Base-by-base conservation (phyloP, 306 rosid genomes). In the Castanea sativa region DNA sequence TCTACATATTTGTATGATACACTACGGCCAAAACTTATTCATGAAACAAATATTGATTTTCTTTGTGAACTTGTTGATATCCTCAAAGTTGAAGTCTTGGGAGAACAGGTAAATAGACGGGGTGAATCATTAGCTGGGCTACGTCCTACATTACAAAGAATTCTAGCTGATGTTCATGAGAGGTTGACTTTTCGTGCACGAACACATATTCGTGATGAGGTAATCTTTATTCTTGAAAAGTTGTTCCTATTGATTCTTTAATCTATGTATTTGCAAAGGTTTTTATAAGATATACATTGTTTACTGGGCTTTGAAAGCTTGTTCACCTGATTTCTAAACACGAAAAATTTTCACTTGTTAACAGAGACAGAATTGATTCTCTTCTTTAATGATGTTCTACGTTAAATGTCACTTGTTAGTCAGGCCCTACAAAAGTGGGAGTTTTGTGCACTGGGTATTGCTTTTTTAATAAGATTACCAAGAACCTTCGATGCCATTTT, bases 61-160 rank as follows among this genome's bases (percentile, higher is more conserved):
- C 92, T 96, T 41, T 96, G 98, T 76, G 99, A 96, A 85, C 97
- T 96, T 73, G 97, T 96, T 81, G 97, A 93, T 80, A 96, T 93
- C 83, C 93, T 96, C 77, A 96, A 90, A 88, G 91, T 90, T 83
- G 98, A 96, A 87, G 98, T 93, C 80, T 80, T 91, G 77, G 96
- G 94, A 73, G 99, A 96, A 78, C 97, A 91, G 60, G 84, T 85
- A 79, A 91, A 79, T 83, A 88, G 92, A 78, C 82, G 85, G 80
- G 85, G 92, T 76, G 99, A 93, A 88, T 90, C 98, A 41, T 81
- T 96, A 74, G 94, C 89, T 76, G 98, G 97, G 74, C 84, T 96
- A 76, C 89, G 86, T 73, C 97, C 98, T 78, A 96, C 96, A 53
- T 89, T 96, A 76, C 88, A 93, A 80, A 96, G 99, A 83, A 93